phyloP scores from a whole-genome alignment of 768 basidiomycete species.

The Russula sp. region DNA sequence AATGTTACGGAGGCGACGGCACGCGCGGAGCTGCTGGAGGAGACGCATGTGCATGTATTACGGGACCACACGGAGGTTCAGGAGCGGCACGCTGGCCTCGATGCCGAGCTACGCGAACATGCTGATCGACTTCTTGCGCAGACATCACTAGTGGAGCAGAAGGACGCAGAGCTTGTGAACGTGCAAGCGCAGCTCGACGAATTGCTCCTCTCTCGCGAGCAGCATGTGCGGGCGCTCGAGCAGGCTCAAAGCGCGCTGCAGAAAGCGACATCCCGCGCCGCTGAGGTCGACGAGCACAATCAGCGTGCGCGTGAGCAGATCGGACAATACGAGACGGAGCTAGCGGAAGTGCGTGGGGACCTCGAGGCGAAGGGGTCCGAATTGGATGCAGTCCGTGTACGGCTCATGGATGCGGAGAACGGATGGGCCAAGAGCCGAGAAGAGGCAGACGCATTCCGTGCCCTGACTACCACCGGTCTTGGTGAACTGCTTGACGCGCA shows the following conservation, averaged over 20 bases:
- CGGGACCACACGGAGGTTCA: conserved; percentile 68
- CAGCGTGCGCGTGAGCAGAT: conserved; percentile 64
- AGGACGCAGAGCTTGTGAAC: conserved; percentile 67
- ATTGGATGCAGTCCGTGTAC: conserved; percentile 56
- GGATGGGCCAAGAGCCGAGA: conserved; percentile 88
- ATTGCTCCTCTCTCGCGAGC: conserved; percentile 60
- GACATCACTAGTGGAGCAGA: conserved; percentile 66
- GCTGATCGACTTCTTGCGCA: conserved; percentile 66
- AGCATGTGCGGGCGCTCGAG: conserved; percentile 82
- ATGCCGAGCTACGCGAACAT: conserved; percentile 66
- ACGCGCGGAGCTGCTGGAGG: conserved; percentile 70
- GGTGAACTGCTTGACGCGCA: conserved; percentile 86
- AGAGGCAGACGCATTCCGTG: conserved; percentile 86
- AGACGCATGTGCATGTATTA: conserved; percentile 51
- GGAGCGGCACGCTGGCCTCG: conserved; percentile 49
- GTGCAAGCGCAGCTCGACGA: conserved; percentile 65
- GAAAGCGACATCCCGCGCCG: conserved; percentile 66
- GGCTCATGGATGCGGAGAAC: conserved; percentile 77
- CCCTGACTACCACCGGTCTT: conserved; percentile 76
- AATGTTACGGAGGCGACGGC: conserved; percentile 66
- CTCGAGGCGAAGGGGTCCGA: conserved; percentile 70
- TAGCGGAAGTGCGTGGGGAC: conserved; percentile 74
- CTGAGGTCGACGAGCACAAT: conserved; percentile 72
- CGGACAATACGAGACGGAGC: conserved; percentile 61
- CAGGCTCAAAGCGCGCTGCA: conserved; percentile 74